Base-by-base conservation (phyloP, 176 grass and related monocot genomes). In the Cocos nucifera region DNA sequence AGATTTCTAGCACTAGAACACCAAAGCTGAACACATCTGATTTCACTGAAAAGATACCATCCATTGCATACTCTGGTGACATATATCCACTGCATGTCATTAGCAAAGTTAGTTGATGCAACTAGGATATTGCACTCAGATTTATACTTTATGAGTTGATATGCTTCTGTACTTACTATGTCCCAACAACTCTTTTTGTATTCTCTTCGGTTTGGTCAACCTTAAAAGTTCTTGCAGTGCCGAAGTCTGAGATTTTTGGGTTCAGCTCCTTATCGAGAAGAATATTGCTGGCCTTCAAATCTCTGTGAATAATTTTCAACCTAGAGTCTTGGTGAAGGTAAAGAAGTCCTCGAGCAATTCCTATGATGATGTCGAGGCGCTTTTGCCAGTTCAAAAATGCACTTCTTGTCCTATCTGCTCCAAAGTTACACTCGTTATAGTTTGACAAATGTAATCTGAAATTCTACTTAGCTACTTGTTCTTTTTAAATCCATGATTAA, bases 251-350 rank as follows among this genome's bases (percentile, higher is more conserved):
- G 62, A 92, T 83, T 67, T 92, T 92, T 2, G 88, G 79, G 69
- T 53, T 80, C 63, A 83, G 80, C 54, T 86, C 30, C 17, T 55
- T 49, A 32, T 91, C 88, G 24, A 91, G 54, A 61, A 91, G 70
- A 78, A 91, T 72, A 59, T 87, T 91, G 59, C 76, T 87, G 15
- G 83, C 83, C 83, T 91, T 91, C 62, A 90, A 66, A 74, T 90
- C 87, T 48, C 87, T 56, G 7, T 92, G 88, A 16, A 92, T 69
- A 4, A 92, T 79, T 25, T 35, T 83, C 26, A 87, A 53, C 28
- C 74, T 78, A 0, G 83, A 92, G 50, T 92, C 88, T 50, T 92
- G 83, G 0, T 87, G 88, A n/a, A 92, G 79, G 49, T 92, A 92
- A 54, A 77, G 83, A 32, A 92, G 50, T 4, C 88, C 88, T 9